phyloP scores from a whole-genome alignment of 1,284 basidiomycete species.

The Malassezia vespertilionis region DNA sequence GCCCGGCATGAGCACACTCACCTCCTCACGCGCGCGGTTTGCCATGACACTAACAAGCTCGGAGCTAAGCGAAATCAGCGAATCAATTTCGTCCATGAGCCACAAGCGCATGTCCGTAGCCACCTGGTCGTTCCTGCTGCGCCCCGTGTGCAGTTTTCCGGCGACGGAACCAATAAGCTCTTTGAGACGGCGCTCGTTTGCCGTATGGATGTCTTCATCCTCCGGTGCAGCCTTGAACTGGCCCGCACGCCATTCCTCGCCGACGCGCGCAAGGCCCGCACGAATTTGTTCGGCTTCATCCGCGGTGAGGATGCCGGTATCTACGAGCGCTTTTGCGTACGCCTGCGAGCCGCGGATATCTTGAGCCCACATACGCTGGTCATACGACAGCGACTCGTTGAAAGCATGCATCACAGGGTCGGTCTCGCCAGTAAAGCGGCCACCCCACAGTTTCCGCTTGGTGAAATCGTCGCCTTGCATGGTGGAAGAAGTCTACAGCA shows the following conservation, averaged over 20 bases:
- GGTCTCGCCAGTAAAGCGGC: slow-evolving; percentile 44
- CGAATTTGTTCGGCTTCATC: slow-evolving; percentile 62
- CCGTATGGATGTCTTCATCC: slow-evolving; percentile 99
- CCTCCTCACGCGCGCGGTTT: slow-evolving; percentile 80
- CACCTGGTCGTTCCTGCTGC: slow-evolving; percentile 93
- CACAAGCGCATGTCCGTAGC: slow-evolving; percentile 95
- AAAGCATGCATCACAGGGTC: slow-evolving; percentile 44
- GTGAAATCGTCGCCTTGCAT: slow-evolving; percentile 32
- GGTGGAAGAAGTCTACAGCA: background rate
- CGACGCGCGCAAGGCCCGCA: slow-evolving; percentile 66
- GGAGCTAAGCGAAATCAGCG: slow-evolving; percentile 63
- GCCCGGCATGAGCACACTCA: slow-evolving; percentile 79
- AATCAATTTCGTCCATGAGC: slow-evolving; percentile 69
- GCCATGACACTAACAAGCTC: slow-evolving; percentile 76
- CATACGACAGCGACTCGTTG: slow-evolving; percentile 69
- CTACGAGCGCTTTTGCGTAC: slow-evolving; percentile 74
- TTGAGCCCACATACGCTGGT: slow-evolving; percentile 80
- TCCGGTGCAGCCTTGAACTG: slow-evolving; percentile 52
- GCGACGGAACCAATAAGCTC: slow-evolving; percentile 68
- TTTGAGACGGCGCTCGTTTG: slow-evolving; percentile 85
- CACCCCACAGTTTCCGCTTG: slow-evolving; percentile 46
- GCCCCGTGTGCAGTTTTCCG: slow-evolving; percentile 65
- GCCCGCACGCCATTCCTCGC: slow-evolving; percentile 63
- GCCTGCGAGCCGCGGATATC: slow-evolving; percentile 91
- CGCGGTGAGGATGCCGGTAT: slow-evolving; percentile 66